Base-by-base conservation (phyloP, 2,329 filamentous ascomycete genomes). In the Fusarium beomiforme region DNA sequence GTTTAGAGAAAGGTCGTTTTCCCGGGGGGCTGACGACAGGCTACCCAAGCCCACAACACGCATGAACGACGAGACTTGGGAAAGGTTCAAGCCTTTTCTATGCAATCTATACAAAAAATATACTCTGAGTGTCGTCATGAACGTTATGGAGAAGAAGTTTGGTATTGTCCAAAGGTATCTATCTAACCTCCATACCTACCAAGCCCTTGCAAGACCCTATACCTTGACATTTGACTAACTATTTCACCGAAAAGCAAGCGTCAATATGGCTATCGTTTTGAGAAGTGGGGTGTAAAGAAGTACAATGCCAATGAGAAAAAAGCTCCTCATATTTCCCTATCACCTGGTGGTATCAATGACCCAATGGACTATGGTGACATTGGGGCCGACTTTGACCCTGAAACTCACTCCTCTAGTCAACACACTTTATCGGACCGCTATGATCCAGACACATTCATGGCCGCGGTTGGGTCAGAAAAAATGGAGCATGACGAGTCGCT, bases 221-320 rank as follows among this genome's bases (percentile, higher is more conserved):
- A 17, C 23, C 31, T n/a, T 33, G 8, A 23, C 11, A 21, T 26
- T 46, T 53, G 17, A 41, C 69, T 69, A 33, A 62, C 26, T 17
- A 13, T 31, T 59, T 39, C 17, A 26, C 21, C 23, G 17, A 36
- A 42, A 36, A 80, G 78, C 23, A 77, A 77, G 43, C 76, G 78
- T 6, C 79, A 80, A 36, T 76, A 76, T 50, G 73, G 77, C 17
- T 79, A 80, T 49, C 71, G 74, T 19, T 72, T 80, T 16, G 70
- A 77, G 23, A 74, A 75, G 42, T 78, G 77, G 72, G 59, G 55
- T 9, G 53, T 75, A 23, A 71, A 36, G 41, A 80, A 80, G 44
- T 80, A 80, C 51, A 68, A 67, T 26, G 46, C 64, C 6, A 46
- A 36, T 36, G 74, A 76, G 7, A 75, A 75, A 56, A 69, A 56